phyloP scores from a whole-genome alignment of 163 green algal species.

The Scenedesmus sp. region DNA sequence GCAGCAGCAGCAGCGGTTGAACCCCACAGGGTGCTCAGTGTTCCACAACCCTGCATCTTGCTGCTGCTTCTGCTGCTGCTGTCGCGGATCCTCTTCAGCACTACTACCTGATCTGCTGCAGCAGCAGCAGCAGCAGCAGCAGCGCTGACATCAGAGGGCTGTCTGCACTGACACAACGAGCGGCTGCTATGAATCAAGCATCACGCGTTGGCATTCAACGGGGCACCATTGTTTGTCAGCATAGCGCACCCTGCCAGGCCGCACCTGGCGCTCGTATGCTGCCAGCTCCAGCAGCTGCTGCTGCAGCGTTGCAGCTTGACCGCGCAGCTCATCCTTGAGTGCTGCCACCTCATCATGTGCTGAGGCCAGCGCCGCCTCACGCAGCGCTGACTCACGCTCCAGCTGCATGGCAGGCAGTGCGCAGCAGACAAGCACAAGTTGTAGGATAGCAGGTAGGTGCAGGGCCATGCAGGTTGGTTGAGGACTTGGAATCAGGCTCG shows the following conservation, averaged over 20 bases:
- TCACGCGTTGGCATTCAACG: neutral
- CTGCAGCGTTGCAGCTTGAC: constrained; percentile 63
- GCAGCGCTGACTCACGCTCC: constrained; percentile 71
- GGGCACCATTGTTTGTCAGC: neutral
- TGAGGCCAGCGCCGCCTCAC: constrained; percentile 59
- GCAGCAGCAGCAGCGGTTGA: neutral
- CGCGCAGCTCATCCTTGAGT: constrained; percentile 68
- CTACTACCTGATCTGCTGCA: too few relatives aligned
- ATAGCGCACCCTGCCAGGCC: neutral
- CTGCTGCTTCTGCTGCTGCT: neutral
- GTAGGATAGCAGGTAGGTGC: too few relatives aligned
- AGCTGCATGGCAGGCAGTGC: constrained; percentile 53
- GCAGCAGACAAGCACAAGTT: neutral
- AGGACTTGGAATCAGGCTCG: too few relatives aligned
- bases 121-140: too few relatives aligned
- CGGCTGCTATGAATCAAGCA: too few relatives aligned
- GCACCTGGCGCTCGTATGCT: constrained; percentile 52
- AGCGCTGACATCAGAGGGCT: too few relatives aligned
- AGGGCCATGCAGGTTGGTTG: too few relatives aligned
- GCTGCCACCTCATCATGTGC: constrained; percentile 63
- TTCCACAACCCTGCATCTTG: neutral
- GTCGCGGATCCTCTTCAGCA: too few relatives aligned
- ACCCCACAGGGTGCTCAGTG: neutral
- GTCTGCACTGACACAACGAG: too few relatives aligned
- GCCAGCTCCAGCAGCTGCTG: constrained; percentile 81